Conservation (phyloP, 257 asterid species). For the Solanum tarijense region DNA sequence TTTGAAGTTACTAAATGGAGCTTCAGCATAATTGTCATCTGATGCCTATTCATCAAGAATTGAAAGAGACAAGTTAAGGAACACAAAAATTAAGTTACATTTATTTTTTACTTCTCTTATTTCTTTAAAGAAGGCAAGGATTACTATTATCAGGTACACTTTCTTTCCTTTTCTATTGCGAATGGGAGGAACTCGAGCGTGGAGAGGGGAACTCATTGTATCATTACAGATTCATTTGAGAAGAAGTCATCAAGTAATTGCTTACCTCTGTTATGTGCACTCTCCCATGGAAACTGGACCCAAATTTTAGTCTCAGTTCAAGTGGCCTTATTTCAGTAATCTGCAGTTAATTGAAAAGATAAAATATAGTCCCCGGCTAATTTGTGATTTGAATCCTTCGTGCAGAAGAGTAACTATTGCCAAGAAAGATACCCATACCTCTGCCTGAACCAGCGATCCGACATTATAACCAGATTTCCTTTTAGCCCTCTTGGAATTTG, state of each 20-base stretch:
- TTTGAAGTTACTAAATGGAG: constrained; percentile 46
- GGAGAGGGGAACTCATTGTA: background rate
- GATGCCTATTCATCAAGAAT: constrained; percentile 36
- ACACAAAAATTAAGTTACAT: background rate
- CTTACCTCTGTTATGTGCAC: constrained; percentile 88
- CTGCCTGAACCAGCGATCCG: constrained; percentile 77
- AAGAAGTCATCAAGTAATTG: background rate
- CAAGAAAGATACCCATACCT: constrained; percentile 32
- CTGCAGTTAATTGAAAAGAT: constrained; percentile 36
- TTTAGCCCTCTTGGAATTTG: constrained; percentile 68
- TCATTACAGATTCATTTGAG: background rate
- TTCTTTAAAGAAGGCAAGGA: background rate
- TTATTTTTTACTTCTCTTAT: background rate
- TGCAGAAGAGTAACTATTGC: background rate
- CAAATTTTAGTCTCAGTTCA: constrained; percentile 80
- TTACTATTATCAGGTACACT: background rate
- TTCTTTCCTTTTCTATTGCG: background rate
- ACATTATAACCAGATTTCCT: constrained; percentile 52
- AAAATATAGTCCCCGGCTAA: background rate
- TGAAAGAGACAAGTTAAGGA: background rate
- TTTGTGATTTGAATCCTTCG: background rate
- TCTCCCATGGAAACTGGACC: constrained; percentile 72
- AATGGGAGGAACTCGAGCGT: background rate
- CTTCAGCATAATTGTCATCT: constrained; percentile 52
- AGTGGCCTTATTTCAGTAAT: constrained; percentile 80